phyloP scores from a whole-genome alignment of 2,329 filamentous ascomycete species.

The Epichloe bromicola region DNA sequence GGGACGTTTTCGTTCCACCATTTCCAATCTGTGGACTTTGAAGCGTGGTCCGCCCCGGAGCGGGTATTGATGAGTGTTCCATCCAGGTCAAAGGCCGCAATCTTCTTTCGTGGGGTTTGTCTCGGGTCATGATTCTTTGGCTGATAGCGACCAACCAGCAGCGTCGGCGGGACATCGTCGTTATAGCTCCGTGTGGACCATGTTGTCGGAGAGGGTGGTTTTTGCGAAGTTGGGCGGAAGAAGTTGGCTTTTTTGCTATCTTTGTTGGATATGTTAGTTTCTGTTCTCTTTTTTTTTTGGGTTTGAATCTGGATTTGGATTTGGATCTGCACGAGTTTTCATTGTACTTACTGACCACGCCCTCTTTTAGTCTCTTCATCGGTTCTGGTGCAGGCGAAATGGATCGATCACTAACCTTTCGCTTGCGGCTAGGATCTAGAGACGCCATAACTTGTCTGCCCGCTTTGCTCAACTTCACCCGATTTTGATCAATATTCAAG shows the following conservation, averaged over 20 bases:
- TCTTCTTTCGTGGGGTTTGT: conserved; percentile 32
- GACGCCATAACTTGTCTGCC: conserved; percentile 13
- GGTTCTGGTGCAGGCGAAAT: conserved; percentile 36
- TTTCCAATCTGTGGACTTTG: conserved; percentile 69
- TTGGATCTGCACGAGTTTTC: neutral
- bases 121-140: conserved; percentile 25
- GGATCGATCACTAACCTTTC: conserved; percentile 25
- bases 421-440: conserved; percentile 16
- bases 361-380: conserved; percentile 26
- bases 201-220: conserved; percentile 58
- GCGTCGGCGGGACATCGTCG: conserved; percentile 36
- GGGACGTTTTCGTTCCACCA: conserved; percentile 80
- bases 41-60: conserved; percentile 68
- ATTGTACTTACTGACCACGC: neutral
- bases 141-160: conserved; percentile 64
- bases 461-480: neutral
- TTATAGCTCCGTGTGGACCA: conserved; percentile 55
- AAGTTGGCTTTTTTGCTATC: conserved; percentile 68
- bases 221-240: conserved; percentile 78
- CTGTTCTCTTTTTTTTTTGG: conserved; percentile 19
- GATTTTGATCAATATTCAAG: neutral
- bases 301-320: neutral
- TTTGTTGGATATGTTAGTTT: conserved; percentile 31
- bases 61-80: conserved; percentile 72
- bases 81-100: conserved; percentile 68